These are phyloP conservation scores for Lophium mytilinum DNA, from an alignment of 495 filamentous ascomycete genomes.

Conservation along the genomic window DNA sequence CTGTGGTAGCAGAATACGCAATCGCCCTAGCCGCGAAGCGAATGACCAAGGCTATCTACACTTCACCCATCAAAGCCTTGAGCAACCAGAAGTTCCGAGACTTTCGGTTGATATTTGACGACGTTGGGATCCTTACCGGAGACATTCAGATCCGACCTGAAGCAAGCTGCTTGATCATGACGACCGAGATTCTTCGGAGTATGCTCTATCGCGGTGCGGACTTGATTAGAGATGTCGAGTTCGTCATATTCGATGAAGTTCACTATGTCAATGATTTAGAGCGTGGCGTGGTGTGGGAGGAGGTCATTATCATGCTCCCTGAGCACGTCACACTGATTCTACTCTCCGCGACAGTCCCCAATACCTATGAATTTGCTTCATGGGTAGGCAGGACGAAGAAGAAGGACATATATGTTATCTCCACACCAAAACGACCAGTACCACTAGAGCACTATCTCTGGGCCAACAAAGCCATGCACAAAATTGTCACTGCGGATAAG, in stretches of 20 bases:
- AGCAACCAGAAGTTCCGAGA: constrained; percentile 99
- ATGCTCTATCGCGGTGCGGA: constrained; percentile 98
- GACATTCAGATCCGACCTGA: constrained; percentile 98
- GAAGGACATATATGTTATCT: constrained; percentile 98
- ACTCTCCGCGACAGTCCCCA: constrained; percentile 92
- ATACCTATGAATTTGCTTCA: constrained; percentile 94
- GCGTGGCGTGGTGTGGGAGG: constrained; percentile 97
- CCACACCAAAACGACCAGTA: constrained; percentile 88
- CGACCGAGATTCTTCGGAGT: constrained; percentile 92
- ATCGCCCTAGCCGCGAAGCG: constrained; percentile 92
- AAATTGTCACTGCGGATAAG: constrained; percentile 90
- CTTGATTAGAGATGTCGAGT: constrained; percentile 93
- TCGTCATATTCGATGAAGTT: constrained; percentile 98
- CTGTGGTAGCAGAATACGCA: constrained; percentile 95
- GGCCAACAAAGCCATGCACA: constrained; percentile 84
- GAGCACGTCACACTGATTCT: constrained; percentile 93
- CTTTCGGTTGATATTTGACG: constrained; percentile 80
- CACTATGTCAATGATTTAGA: constrained; percentile 99
- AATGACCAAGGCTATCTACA: constrained; percentile 99
- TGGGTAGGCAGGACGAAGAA: constrained; percentile 98
- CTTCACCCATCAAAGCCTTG: constrained; percentile 95
- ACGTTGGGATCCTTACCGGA: constrained; percentile 93
- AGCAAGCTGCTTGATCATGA: constrained; percentile 98
- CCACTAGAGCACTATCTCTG: constrained; percentile 94
- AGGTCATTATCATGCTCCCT: constrained; percentile 98